phyloP scores from a whole-genome alignment of 371 early-diverging fungal species.

The Sporodiniella umbellata region DNA sequence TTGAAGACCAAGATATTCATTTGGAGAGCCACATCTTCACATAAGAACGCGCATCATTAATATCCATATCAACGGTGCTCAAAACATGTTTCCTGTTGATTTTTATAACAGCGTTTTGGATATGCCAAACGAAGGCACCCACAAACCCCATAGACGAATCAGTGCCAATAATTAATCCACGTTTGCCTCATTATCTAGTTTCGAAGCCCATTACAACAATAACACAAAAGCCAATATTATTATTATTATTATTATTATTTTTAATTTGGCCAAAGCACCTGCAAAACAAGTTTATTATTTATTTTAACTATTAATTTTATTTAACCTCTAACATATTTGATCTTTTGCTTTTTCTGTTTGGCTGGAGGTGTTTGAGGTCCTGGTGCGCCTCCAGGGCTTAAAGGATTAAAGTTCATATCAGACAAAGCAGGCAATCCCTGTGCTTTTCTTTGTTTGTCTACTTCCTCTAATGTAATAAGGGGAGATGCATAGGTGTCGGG shows the following conservation, averaged over 20 bases:
- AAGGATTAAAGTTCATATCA: constrained; percentile 34
- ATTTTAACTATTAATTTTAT: too few relatives aligned
- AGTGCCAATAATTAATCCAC: constrained; percentile 4
- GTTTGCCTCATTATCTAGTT: constrained; percentile 3
- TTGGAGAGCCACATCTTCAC: constrained; percentile 6
- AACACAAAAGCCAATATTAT: constrained; percentile 6
- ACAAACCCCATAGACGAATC: constrained; percentile 3
- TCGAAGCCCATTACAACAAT: constrained; percentile 8
- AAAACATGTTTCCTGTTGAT: constrained; percentile 7
- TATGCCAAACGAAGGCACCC: constrained; percentile 7
- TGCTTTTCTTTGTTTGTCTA: constrained; percentile 46
- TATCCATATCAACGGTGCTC: constrained; percentile 6
- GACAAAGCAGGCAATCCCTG: constrained; percentile 47
- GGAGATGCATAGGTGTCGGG: constrained; percentile 39
- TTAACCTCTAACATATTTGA: constrained; percentile 38
- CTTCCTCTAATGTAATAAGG: constrained; percentile 32
- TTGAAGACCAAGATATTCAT: constrained; percentile 6
- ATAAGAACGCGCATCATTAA: constrained; percentile 6
- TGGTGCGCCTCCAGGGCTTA: constrained; percentile 4
- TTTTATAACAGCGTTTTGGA: constrained; percentile 6
- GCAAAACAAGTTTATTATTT: too few relatives aligned
- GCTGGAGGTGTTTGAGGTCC: constrained; percentile 24
- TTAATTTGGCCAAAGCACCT: too few relatives aligned
- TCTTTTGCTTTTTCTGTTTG: constrained; percentile 40
- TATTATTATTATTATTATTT: too few relatives aligned